Evolutionary conservation across 805 yeast genomes (phyloP), one percentile per base, ranked within the genome.

Genomic region (Teunomyces stri): DNA sequence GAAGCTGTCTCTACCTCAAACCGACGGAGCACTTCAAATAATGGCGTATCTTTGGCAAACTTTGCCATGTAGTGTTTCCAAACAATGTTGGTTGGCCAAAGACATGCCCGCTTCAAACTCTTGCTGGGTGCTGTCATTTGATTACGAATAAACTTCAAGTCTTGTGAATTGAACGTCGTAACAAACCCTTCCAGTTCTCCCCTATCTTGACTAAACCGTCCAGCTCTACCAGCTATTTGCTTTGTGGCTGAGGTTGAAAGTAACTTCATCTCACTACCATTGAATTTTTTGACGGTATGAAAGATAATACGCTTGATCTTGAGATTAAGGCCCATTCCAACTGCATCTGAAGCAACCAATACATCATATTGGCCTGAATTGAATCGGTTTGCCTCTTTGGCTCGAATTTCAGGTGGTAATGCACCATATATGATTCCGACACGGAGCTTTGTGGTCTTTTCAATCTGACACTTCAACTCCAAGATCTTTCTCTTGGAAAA

Each of bases 211-310:
- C 64, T 78, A 56, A 70, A 94, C 51, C 99, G 69, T 1, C 99
- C 99, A 0, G 99, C 99, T 52, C 99, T 75, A 1, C 99, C 99
- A 3, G 94, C 97, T 51, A 94, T 92, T 63, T 94, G 99, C 62
- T 90, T 91, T 25, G 85, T 77, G 47, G 84, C 82, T 0, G 96
- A 85, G 3, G 77, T 66, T 0, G 86, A 71, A 27, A 94, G 63
- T 1, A 61, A 61, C 6, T 64, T 65, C 49, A 72, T 66, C 12
- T 63, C 66, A 11, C 57, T 60, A 5, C 97, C 97, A 60, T 89
- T 80, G 56, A 78, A 91, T 64, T 94, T 94, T 42, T 62, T 62
- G 22, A 79, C 69, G 0, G 84, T 75, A 13, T 86, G 80, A 60
- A 94, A 91, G 1, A 94, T 77, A 4, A 94, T 79, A 50, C 98